phyloP scores from a whole-genome alignment of 2,329 filamentous ascomycete species.

The Penicillium sp. region DNA sequence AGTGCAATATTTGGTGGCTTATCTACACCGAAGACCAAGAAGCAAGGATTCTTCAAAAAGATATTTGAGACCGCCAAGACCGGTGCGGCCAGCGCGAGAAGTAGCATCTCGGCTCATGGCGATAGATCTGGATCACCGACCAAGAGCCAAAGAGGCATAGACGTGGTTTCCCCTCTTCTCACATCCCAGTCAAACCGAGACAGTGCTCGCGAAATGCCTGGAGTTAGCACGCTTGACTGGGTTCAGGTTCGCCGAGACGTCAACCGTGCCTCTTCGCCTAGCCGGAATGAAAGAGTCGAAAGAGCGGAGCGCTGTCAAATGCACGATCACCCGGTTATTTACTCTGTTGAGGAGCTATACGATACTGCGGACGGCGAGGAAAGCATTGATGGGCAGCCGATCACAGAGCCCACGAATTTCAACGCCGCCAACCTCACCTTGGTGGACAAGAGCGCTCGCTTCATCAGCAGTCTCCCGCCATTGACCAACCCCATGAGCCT shows the following conservation, averaged over 20 bases:
- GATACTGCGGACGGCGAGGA: slow-evolving; percentile 88
- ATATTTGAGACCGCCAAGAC: slow-evolving; percentile 94
- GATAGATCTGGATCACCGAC: slow-evolving; percentile 49
- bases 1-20: slow-evolving; percentile 76
- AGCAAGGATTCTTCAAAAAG: slow-evolving; percentile 91
- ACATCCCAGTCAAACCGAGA: slow-evolving; percentile 45
- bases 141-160: slow-evolving; percentile 48
- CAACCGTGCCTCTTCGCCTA: slow-evolving; percentile 91
- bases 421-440: slow-evolving; percentile 75
- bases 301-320: slow-evolving; percentile 88
- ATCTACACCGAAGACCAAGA: slow-evolving; percentile 72
- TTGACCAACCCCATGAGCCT: slow-evolving; percentile 79
- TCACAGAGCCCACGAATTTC: slow-evolving; percentile 82
- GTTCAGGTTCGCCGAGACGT: slow-evolving; percentile 96
- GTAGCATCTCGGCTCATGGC: slow-evolving; percentile 70
- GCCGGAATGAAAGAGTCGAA: slow-evolving; percentile 82
- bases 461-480: slow-evolving; percentile 79
- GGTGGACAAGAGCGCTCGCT: slow-evolving; percentile 94
- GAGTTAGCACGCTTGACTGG: slow-evolving; percentile 70
- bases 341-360: slow-evolving; percentile 85
- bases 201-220: slow-evolving; percentile 68
- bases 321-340: slow-evolving; percentile 86
- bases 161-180: slow-evolving; percentile 47
- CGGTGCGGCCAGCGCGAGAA: slow-evolving; percentile 84
- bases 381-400: slow-evolving; percentile 77